Evolutionary conservation across 306 rosid genomes (phyloP), one percentile per base, ranked within the genome.

Genomic region (Pterocarpus macrocarpus): DNA sequence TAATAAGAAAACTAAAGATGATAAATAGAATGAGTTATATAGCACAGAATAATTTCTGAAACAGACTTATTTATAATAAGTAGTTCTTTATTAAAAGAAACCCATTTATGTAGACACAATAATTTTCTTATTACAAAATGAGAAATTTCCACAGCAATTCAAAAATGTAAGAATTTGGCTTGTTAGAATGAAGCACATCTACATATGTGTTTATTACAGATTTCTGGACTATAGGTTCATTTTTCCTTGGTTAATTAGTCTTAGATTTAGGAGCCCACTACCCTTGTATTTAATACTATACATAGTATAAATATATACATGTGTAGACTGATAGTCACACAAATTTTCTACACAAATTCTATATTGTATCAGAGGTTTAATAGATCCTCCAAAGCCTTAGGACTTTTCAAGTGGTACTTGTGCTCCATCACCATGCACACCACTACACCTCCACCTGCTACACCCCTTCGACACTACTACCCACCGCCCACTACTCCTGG

Each of bases 1-100:
- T 8, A 53, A 81, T 57, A 41, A 65, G 77, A 49, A 81, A 75
- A 64, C 38, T 82, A 82, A 15, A 17, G 71, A 83, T 47, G 57
- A 81, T 47, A 69, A 77, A 76, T 47, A 58, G 44, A 79, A 77
- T 68, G 33, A 76, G 28, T 44, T 58, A 73, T 39, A 61, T 22
- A 22, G 17, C 56, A 52, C 44, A 16, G n/a, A 44, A 53, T 34
- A 61, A 44, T 34, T 67, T 57, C 65, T 38, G 50, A 69, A 76
- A 73, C 64, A 43, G 15, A 62, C n/a, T 13, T 13, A 67, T 52
- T n/a, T 30, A 43, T 61, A 39, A 69, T 66, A 49, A 13, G 52
- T 63, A 73, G 38, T 50, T 68, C 16, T 76, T 62, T 28, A 76
- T 75, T 6, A 3, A 39, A 30, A 16, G 36, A 76, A 58, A 61